Conservation (phyloP, 331 rosid species). For the Saraca asoca region DNA sequence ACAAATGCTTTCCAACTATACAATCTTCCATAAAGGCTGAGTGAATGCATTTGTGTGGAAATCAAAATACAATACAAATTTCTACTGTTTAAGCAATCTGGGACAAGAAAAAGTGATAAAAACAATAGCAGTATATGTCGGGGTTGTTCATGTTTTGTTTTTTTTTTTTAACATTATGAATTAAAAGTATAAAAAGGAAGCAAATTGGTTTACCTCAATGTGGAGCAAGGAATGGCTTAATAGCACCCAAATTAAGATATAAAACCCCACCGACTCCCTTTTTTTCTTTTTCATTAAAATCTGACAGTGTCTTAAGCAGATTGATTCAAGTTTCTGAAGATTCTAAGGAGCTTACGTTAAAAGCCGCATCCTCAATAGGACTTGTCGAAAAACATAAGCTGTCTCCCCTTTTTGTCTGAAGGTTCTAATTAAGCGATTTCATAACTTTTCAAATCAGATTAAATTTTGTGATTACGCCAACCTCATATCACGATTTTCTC, state of each 20-base stretch:
- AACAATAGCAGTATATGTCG: constrained; percentile 22
- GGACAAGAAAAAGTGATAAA: constrained; percentile 19
- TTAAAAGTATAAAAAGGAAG: constrained; percentile 45
- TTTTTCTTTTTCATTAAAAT: constrained; percentile 4
- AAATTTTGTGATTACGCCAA: no score
- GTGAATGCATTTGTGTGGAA: constrained; percentile 19
- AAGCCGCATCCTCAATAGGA: constrained; percentile 35
- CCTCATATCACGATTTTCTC: no score
- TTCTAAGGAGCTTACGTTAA: constrained; percentile 45
- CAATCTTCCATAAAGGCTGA: constrained; percentile 13
- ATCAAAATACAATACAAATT: constrained; percentile 12
- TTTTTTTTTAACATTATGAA: constrained; percentile 6
- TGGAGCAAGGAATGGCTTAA: constrained; percentile 56
- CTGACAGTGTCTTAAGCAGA: constrained; percentile 33
- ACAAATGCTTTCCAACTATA: neutral
- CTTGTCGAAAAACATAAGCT: neutral
- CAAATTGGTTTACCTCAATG: constrained; percentile 39
- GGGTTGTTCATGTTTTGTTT: neutral
- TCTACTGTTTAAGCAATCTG: constrained; percentile 27
- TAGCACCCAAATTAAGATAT: constrained; percentile 32
- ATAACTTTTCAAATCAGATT: no score
- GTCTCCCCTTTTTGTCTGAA: constrained; percentile 28
- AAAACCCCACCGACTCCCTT: constrained; percentile 19
- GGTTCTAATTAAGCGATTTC: constrained; percentile 11
- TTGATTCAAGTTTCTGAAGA: constrained; percentile 36